Evolutionary conservation across 2,329 filamentous ascomycete genomes (phyloP).

Genomic region (Teratosphaeria pseudoeucalypti): DNA sequence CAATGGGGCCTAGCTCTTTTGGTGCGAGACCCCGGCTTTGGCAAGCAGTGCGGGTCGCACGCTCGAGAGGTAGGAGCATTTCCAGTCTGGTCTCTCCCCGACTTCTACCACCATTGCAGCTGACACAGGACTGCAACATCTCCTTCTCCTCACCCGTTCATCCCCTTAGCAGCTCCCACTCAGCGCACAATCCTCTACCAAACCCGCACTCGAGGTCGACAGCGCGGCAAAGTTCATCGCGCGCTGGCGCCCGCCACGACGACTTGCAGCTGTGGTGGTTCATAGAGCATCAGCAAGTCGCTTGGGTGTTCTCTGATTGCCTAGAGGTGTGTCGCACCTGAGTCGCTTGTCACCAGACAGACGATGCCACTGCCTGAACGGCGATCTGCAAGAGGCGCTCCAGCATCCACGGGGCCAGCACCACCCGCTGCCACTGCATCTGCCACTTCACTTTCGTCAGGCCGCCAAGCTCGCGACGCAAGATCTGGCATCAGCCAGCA

Average conservation of each 20-base stretch:
- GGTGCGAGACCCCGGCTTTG: neutral
- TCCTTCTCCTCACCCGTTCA: neutral
- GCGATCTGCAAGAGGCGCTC: constrained; percentile 67
- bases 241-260: neutral
- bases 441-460: constrained; percentile 60
- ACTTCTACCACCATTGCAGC: neutral
- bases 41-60: neutral
- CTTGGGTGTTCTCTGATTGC: neutral
- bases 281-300: neutral
- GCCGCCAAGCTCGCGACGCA: constrained; percentile 55
- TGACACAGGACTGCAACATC: neutral
- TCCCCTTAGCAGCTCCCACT: neutral
- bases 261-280: neutral
- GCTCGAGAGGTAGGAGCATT: neutral
- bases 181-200: neutral
- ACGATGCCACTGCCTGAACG: constrained; percentile 37
- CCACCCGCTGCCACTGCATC: constrained; percentile 66
- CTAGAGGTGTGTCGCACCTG: neutral
- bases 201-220: neutral
- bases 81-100: neutral
- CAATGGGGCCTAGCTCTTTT: neutral
- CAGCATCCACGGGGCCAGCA: constrained; percentile 52
- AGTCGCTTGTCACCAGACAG: neutral
- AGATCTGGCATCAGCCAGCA: constrained; percentile 59
- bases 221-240: neutral